phyloP scores from a whole-genome alignment of 2,329 filamentous ascomycete genomes.

The Coleophoma eucalyptorum region DNA sequence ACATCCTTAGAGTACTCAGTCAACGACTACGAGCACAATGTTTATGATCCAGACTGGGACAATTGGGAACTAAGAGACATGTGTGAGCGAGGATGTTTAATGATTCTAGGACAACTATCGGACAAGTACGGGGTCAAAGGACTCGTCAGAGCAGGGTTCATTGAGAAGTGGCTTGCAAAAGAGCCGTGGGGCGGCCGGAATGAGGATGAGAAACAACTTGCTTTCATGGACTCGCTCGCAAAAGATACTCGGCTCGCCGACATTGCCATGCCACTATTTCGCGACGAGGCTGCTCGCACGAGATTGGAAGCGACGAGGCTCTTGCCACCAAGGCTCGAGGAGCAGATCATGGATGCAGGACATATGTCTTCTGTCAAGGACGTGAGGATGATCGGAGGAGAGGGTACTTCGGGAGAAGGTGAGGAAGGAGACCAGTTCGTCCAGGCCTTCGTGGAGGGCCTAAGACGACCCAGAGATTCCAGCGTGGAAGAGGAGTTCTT shows the following conservation, averaged over 20 bases:
- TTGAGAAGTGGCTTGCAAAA: conserved; percentile 70
- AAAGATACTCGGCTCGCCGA: conserved; percentile 33
- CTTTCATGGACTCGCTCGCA: conserved; percentile 37
- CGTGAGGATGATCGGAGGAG: conserved; percentile 43
- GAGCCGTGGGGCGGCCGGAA: conserved; percentile 63
- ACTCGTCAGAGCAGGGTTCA: conserved; percentile 59
- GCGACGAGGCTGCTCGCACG: conserved; percentile 16
- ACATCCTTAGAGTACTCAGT: conserved; percentile 54
- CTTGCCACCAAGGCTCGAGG: conserved; percentile 12
- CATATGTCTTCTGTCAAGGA: conserved; percentile 38
- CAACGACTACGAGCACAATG: conserved; percentile 43
- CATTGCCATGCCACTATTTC: conserved; percentile 37
- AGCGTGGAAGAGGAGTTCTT: conserved; percentile 67
- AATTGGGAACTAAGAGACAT: conserved; percentile 61
- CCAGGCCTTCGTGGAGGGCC: conserved; percentile 25
- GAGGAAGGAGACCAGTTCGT: conserved; percentile 25
- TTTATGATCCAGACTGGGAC: conserved; percentile 55
- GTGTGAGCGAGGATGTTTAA: conserved; percentile 55
- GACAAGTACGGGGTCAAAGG: conserved; percentile 45
- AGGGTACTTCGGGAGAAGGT: conserved; percentile 39
- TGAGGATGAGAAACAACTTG: conserved; percentile 47
- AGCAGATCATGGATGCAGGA: conserved; percentile 24
- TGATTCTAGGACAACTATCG: conserved; percentile 55
- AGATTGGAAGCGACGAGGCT: conserved; percentile 23
- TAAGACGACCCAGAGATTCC: conserved; percentile 43